These are phyloP conservation scores for Dalbergia cochinchinensis DNA, from an alignment of 306 rosid species.

Conservation along the genomic window DNA sequence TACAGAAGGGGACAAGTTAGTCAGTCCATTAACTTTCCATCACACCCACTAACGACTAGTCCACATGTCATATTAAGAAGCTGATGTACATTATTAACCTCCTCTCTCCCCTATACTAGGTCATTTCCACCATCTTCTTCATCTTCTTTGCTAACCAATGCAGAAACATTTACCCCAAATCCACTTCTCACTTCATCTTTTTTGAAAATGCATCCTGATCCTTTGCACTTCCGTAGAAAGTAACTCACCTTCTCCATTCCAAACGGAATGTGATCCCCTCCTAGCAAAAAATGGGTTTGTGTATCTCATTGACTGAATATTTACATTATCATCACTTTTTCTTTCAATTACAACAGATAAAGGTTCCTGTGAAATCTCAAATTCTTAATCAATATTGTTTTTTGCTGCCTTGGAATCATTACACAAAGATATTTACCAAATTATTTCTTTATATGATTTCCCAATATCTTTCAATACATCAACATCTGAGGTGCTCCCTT, in stretches of 20 bases:
- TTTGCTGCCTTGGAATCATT: constrained; percentile 80
- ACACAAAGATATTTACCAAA: constrained; percentile 91
- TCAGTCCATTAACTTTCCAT: too few species aligned
- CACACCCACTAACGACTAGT: too few species aligned
- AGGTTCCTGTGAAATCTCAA: constrained; percentile 74
- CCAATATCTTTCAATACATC: constrained; percentile 94
- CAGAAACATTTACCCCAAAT: too few species aligned
- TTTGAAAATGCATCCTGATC: too few species aligned
- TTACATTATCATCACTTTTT: constrained; percentile 94
- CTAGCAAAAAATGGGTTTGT: constrained; percentile 83
- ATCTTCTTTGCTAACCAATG: too few species aligned
- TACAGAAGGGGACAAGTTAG: too few species aligned
- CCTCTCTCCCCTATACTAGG: too few species aligned
- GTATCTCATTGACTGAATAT: constrained; percentile 78
- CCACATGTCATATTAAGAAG: too few species aligned
- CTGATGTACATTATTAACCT: too few species aligned
- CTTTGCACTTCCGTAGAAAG: constrained; percentile 62
- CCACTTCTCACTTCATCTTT: too few species aligned
- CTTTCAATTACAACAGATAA: constrained; percentile 74
- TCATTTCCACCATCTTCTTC: too few species aligned
- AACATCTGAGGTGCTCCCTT: constrained; percentile 89
- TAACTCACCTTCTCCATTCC: constrained; percentile 92
- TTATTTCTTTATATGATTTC: constrained; percentile 79
- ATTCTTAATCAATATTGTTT: constrained; percentile 77
- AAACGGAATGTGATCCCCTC: constrained; percentile 80